Conservation (phyloP, 768 basidiomycete genomes). For the Stropharia rugosoannulata region DNA sequence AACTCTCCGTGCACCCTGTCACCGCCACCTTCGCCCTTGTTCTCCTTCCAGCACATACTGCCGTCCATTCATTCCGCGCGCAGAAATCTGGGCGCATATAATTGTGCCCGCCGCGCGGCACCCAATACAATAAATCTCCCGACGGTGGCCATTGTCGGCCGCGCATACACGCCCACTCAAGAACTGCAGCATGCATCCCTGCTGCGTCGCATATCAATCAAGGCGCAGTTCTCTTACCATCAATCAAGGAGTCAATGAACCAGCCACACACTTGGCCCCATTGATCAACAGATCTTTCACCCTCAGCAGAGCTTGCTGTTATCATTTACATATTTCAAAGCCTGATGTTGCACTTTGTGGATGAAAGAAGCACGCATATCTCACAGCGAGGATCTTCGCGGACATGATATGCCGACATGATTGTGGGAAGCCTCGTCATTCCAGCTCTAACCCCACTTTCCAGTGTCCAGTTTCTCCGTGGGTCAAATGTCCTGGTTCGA, state of each 20-base stretch:
- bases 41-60: too few relatives aligned
- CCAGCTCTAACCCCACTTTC: not conserved
- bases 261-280: not conserved
- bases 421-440: not conserved
- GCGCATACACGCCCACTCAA: too few relatives aligned
- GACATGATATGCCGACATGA: not conserved
- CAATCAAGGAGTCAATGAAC: not conserved
- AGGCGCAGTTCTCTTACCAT: conserved; percentile 1
- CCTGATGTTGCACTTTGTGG: too few relatives aligned
- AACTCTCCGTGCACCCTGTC: not conserved
- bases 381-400: not conserved
- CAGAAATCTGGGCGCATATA: too few relatives aligned
- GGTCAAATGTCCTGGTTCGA: too few relatives aligned
- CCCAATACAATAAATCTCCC: too few relatives aligned
- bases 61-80: too few relatives aligned
- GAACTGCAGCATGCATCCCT: not conserved
- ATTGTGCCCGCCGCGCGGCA: too few relatives aligned
- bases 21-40: not conserved
- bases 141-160: too few relatives aligned
- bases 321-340: too few relatives aligned
- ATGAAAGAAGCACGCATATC: not conserved
- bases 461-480: too few relatives aligned
- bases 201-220: conserved; percentile 1
- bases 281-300: not conserved
- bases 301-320: not conserved